Conservation (phyloP, 257 asterid genomes). For the Solanum virginianum region DNA sequence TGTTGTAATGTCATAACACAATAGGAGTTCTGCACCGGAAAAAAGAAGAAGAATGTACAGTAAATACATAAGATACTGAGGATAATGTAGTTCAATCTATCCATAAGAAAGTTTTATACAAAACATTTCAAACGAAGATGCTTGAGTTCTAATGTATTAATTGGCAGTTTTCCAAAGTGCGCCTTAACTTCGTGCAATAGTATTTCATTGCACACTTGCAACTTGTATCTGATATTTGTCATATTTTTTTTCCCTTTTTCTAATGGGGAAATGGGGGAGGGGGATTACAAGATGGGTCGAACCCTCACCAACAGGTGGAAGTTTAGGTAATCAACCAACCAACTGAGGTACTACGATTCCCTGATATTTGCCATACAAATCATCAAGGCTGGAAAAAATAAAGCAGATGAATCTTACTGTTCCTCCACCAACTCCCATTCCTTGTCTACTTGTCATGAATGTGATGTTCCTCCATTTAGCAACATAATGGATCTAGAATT, state of each 20-base stretch:
- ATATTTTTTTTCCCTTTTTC: background rate
- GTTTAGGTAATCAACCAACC: background rate
- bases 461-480: conserved; percentile 93
- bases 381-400: background rate
- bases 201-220: background rate
- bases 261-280: background rate
- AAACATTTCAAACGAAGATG: background rate
- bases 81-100: background rate
- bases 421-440: conserved; percentile 92
- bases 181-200: background rate
- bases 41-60: background rate
- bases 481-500: conserved; percentile 77
- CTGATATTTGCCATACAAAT: background rate
- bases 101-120: background rate
- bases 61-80: background rate
- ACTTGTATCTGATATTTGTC: background rate
- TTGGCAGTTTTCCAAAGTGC: background rate
- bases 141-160: background rate
- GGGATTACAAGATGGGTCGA: background rate
- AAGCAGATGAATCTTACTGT: conserved; percentile 38
- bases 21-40: conserved; percentile 65
- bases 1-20: too few relatives aligned
- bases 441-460: conserved; percentile 93
- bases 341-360: background rate
- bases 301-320: background rate